Percentiles rank a stretch among this genome's conserved stretches.
Conservation (phyloP, 2,329 filamentous ascomycete genomes). For the Tolypocladium tropicale region DNA sequence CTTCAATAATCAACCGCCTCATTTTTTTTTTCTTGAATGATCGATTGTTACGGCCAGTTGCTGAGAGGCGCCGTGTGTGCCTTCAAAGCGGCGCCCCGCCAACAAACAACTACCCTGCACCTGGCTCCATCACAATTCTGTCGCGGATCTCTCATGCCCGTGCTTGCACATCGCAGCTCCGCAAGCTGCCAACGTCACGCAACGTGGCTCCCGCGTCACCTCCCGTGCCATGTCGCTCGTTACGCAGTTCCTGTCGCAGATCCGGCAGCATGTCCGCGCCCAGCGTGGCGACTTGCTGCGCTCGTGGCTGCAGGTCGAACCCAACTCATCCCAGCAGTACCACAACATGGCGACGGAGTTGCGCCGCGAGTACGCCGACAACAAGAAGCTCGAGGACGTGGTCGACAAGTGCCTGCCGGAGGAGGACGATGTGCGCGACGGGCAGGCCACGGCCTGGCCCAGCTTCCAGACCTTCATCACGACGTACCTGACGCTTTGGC, state of each 20-base stretch:
- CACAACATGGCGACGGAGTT: conserved; percentile 58
- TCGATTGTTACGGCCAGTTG: not conserved
- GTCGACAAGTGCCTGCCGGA: conserved; percentile 52
- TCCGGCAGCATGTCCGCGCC: conserved; percentile 44
- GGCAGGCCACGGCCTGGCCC: conserved; percentile 59
- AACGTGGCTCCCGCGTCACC: not conserved
- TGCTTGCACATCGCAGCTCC: not conserved
- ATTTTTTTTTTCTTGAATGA: too few relatives aligned
- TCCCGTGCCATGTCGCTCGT: conserved; percentile 46
- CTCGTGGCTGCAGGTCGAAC: conserved; percentile 65
- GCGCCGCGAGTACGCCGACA: conserved; percentile 39
- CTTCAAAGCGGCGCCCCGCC: not conserved
- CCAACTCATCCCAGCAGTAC: conserved; percentile 57
- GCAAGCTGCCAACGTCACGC: not conserved
- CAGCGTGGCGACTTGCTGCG: conserved; percentile 57
- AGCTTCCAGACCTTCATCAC: conserved; percentile 71
- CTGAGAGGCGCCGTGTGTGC: too few relatives aligned
- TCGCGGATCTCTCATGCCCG: conserved; percentile 1
- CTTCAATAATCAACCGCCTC: too few relatives aligned
- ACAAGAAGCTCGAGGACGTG: conserved; percentile 48
- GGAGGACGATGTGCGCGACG: conserved; percentile 51
- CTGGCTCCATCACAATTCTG: conserved; percentile 2
- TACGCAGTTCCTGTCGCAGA: conserved; percentile 55
- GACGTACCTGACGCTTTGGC: conserved; percentile 70
- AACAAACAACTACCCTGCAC: not conserved